These are phyloP conservation scores for Fusarium vanettenii DNA, from an alignment of 2,329 filamentous ascomycete species.

Conservation along the genomic window DNA sequence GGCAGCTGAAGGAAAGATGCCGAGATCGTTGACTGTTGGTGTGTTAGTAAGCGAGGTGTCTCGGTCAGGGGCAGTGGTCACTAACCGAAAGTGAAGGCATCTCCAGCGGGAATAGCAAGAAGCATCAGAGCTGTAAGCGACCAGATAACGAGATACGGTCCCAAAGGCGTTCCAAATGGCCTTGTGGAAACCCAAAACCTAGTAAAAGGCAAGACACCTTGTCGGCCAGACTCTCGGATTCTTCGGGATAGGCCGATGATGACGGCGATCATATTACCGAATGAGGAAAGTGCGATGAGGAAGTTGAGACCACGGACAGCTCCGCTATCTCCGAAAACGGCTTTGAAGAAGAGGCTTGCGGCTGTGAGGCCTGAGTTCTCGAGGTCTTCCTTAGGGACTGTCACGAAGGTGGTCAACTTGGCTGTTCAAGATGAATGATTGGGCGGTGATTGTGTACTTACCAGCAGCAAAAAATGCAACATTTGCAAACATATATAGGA, in stretches of 20 bases:
- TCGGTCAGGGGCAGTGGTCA: neutral
- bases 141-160: slow-evolving; percentile 69
- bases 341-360: slow-evolving; percentile 68
- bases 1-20: slow-evolving; percentile 66
- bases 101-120: slow-evolving; percentile 68
- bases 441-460: neutral
- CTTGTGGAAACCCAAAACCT: slow-evolving; percentile 70
- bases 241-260: slow-evolving; percentile 66
- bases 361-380: slow-evolving; percentile 62
- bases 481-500: slow-evolving; percentile 69
- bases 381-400: slow-evolving; percentile 61
- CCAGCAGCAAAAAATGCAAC: slow-evolving; percentile 68
- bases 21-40: slow-evolving; percentile 65
- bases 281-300: slow-evolving; percentile 66
- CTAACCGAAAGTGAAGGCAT: slow-evolving; percentile 71
- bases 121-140: slow-evolving; percentile 69
- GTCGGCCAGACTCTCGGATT: slow-evolving; percentile 70
- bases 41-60: neutral
- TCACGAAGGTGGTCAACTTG: neutral
- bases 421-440: neutral
- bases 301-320: slow-evolving; percentile 64
- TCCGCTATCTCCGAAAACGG: slow-evolving; percentile 61
- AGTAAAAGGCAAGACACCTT: slow-evolving; percentile 69
- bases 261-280: slow-evolving; percentile 68
- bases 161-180: slow-evolving; percentile 72